Base-by-base conservation (phyloP, 139 green algal species). In the Volvox reticuliferus region DNA sequence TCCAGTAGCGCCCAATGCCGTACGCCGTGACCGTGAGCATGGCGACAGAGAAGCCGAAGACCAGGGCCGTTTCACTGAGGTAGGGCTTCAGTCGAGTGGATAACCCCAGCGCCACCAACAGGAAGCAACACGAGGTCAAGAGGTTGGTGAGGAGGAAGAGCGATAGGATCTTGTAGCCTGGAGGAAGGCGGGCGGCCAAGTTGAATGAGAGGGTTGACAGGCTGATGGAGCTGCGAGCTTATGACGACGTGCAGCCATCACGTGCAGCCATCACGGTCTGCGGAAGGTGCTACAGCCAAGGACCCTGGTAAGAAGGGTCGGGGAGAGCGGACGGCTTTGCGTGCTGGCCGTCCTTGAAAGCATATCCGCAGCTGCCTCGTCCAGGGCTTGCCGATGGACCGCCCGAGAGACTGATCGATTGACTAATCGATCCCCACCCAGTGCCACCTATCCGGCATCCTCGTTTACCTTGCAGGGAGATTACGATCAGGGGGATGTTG, bases 121-220 rank as follows among this genome's bases (percentile, higher is more conserved):
- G 71, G 63, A 95, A 93, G 28, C 90, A 93, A 36, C 94, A 97
- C 87, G 92, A 94, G 90, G 93, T 97, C 1, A 98, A 73, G 89
- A 98, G 94, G 95, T 99, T 99, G 81, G 93, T 92, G 1, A 99
- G 90, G 0, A 98, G 93, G 92, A 98, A 99, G 22, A 99, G 95
- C 37, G 94, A 82, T 3, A 98, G 93, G 13, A 98, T 93, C 28
- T 91, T 93, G 85, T 75, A 89, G 85, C 85, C 85, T 89, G 85
- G 1, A 12, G 35, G 0, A 36, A 0, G 65, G 21, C 18, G 78
- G 78, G 16, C 26, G n/a, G 28, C 9, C 5, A 18, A 50, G 14
- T 32, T 21, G 71, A 30, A 79, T 12, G 20, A 30, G 71, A 79
- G 26, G 71, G 71, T 13, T n/a, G 71, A 79, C 14, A 30, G 71